These are phyloP conservation scores for Phytopythium montanum DNA, from an alignment of 352 stramenopile genomes.

Conservation along the genomic window DNA sequence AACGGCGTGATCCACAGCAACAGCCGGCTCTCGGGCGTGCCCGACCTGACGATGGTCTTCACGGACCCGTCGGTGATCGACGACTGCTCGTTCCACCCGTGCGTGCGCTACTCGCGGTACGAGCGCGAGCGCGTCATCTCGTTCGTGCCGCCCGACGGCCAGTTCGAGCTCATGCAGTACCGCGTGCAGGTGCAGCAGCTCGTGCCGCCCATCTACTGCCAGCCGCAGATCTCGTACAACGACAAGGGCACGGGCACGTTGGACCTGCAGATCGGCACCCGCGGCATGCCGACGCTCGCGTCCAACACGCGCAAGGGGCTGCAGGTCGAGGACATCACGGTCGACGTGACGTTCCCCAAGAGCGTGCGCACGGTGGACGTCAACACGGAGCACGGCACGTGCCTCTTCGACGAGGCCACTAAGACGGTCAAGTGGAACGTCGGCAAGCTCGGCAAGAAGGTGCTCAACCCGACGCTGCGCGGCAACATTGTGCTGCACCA, in stretches of 20 bases:
- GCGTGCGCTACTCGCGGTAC: conserved; percentile 95
- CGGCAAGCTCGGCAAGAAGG: conserved; percentile 92
- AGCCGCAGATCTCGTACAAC: conserved; percentile 83
- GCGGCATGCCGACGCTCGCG: conserved; percentile 71
- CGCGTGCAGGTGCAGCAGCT: conserved; percentile 81
- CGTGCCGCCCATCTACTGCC: conserved; percentile 86
- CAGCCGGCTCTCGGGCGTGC: conserved; percentile 94
- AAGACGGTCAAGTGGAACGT: conserved; percentile 95
- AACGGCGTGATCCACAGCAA: conserved; percentile 94
- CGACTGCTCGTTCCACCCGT: conserved; percentile 98
- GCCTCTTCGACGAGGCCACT: conserved; percentile 94
- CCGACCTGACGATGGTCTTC: conserved; percentile 96
- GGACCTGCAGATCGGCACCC: conserved; percentile 69
- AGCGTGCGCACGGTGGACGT: conserved; percentile 94
- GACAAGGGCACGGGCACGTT: conserved; percentile 64
- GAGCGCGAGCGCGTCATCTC: conserved; percentile 95
- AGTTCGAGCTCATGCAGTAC: conserved; percentile 94
- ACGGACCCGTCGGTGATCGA: conserved; percentile 95
- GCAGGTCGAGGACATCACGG: conserved; percentile 89
- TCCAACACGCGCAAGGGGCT: conserved; percentile 79
- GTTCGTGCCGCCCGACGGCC: conserved; percentile 97
- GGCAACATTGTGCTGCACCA: conserved; percentile 92
- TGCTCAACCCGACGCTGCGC: conserved; percentile 80
- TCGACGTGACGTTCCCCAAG: conserved; percentile 96
- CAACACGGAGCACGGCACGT: conserved; percentile 89